Evolutionary conservation across 106 monocot genomes (phyloP).

Genomic region (Ottelia alismoides): DNA sequence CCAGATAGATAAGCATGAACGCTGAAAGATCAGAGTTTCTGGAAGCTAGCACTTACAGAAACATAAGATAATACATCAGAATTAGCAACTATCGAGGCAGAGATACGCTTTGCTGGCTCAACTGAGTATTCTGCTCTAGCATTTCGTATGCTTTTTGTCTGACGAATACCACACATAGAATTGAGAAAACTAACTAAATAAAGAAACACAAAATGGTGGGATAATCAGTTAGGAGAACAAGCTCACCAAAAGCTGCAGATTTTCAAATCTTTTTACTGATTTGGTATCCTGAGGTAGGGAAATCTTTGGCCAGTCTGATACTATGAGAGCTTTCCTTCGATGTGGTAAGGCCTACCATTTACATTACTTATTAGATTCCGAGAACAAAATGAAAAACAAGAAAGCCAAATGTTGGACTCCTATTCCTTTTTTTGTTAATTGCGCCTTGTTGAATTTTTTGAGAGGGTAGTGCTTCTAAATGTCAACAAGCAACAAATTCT

Average conservation of each 20-base stretch:
- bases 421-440: too few relatives aligned
- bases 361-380: too few relatives aligned
- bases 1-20: too few relatives aligned
- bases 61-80: conserved; percentile 70
- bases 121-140: conserved; percentile 94
- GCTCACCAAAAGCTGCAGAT: conserved; percentile 80
- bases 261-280: conserved; percentile 86
- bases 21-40: too few relatives aligned
- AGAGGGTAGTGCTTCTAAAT: too few relatives aligned
- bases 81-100: conserved; percentile 77
- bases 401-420: too few relatives aligned
- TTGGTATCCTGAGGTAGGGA: conserved; percentile 58
- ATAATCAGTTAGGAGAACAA: too few relatives aligned
- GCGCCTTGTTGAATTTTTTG: too few relatives aligned
- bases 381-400: too few relatives aligned
- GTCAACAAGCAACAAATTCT: too few relatives aligned
- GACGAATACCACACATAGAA: background rate
- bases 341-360: conserved; percentile 68
- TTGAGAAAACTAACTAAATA: background rate
- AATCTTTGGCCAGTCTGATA: conserved; percentile 65
- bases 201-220: background rate
- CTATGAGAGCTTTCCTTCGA: conserved; percentile 56
- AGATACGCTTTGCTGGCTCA: conserved; percentile 91
- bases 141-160: conserved; percentile 82
- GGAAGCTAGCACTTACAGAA: conserved; percentile 47